A percentile compares a stretch with the other conserved stretches of the same genome.
These are phyloP conservation scores for Hortaea sp. DNA, from an alignment of 2,329 filamentous ascomycete species.

Conservation along the genomic window DNA sequence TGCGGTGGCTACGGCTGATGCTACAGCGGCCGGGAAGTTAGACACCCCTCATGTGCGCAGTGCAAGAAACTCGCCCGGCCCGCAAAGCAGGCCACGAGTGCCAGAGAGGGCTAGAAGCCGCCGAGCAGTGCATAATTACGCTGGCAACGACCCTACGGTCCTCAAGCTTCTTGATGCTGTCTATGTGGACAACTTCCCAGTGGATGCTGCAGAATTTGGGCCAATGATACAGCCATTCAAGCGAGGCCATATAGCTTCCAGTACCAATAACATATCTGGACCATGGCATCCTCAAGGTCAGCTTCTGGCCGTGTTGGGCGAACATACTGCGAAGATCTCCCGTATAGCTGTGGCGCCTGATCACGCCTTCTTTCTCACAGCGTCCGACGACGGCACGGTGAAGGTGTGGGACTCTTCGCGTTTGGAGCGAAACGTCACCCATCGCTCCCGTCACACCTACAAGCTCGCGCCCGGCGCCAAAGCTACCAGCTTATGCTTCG, in stretches of 20 bases:
- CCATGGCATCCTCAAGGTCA: conserved; percentile 77
- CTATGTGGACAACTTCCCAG: conserved; percentile 57
- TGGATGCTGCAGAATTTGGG: conserved; percentile 58
- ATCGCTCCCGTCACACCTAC: conserved; percentile 79
- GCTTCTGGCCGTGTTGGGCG: conserved; percentile 77
- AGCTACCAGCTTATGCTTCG: conserved; percentile 76
- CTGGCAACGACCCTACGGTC: conserved; percentile 60
- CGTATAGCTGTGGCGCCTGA: conserved; percentile 76
- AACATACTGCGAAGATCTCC: conserved; percentile 75
- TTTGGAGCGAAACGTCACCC: conserved; percentile 81
- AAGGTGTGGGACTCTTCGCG: conserved; percentile 89
- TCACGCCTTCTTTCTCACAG: conserved; percentile 89
- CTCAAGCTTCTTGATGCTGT: conserved; percentile 68
- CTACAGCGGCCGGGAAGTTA: conserved; percentile 56
- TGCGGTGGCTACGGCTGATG: conserved; percentile 54
- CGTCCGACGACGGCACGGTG: conserved; percentile 79
- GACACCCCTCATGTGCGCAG: conserved; percentile 37
- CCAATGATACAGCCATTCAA: conserved; percentile 65
- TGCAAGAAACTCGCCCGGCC: conserved; percentile 17
- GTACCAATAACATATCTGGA: conserved; percentile 34
- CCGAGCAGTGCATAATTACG: conserved; percentile 58
- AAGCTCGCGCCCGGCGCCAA: conserved; percentile 60
- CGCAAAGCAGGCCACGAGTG: conserved; percentile 13
- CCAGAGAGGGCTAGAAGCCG: conserved; percentile 11
- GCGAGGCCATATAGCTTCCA: conserved; percentile 35